A percentile compares a stretch with the other conserved stretches of the same genome.
Evolutionary conservation across 768 basidiomycete genomes (phyloP).

Genomic region (Termitomyces sp.): DNA sequence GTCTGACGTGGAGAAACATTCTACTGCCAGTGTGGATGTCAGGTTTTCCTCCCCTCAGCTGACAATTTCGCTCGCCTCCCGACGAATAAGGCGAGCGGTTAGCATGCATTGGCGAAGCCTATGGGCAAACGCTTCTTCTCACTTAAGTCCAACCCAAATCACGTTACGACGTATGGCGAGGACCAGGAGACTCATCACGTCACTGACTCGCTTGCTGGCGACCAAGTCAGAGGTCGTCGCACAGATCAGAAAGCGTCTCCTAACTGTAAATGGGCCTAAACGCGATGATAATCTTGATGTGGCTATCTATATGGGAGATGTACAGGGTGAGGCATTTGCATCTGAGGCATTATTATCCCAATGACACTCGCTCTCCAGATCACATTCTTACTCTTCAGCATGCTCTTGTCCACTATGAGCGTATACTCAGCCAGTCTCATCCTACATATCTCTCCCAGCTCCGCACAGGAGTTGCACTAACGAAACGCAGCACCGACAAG

Average conservation of each 20-base stretch:
- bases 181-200: conserved; percentile 73
- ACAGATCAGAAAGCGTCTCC: conserved; percentile 70
- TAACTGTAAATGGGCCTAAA: conserved; percentile 33
- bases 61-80: conserved; percentile 29
- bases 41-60: conserved; percentile 27
- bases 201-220: conserved; percentile 66
- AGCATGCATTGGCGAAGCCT: conserved; percentile 17
- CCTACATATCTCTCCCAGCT: conserved; percentile 82
- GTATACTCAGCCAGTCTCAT: conserved; percentile 82
- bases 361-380: conserved; percentile 39
- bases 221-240: conserved; percentile 81
- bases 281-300: conserved; percentile 61
- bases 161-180: conserved; percentile 77
- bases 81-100: conserved; percentile 29
- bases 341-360: not conserved
- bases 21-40: conserved; percentile 16
- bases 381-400: conserved; percentile 88
- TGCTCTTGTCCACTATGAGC: conserved; percentile 80
- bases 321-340: conserved; percentile 62
- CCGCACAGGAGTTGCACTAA: conserved; percentile 49
- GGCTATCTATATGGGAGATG: conserved; percentile 84
- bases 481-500: conserved; percentile 60
- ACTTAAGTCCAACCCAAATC: conserved; percentile 30
- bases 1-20: conserved; percentile 12
- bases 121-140: conserved; percentile 12